Evolutionary conservation across 2,329 filamentous ascomycete species (phyloP).

Genomic region (Diaporthe sp.): DNA sequence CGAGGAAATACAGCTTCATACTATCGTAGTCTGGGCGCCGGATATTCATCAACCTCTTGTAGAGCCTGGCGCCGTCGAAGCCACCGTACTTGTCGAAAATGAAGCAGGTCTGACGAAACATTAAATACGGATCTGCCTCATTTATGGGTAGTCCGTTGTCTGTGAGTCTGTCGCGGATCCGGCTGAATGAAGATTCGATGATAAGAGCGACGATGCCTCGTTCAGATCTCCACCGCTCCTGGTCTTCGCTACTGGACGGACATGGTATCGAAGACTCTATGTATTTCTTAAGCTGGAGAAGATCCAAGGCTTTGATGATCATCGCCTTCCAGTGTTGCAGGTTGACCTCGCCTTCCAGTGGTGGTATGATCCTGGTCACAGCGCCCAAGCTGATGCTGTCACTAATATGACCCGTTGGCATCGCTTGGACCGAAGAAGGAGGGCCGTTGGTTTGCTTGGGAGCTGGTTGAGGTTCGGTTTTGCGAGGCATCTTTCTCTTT

Average conservation of each 20-base stretch:
- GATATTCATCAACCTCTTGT: neutral
- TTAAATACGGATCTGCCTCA: neutral
- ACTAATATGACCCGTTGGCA: neutral
- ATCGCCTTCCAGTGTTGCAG: constrained; percentile 20
- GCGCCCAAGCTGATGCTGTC: constrained; percentile 16
- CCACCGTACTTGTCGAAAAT: constrained; percentile 5
- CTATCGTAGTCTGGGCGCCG: neutral
- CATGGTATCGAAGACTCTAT: constrained; percentile 10
- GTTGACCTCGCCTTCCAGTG: constrained; percentile 3
- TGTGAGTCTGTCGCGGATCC: neutral
- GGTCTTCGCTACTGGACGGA: neutral
- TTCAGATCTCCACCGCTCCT: neutral
- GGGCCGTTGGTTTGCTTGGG: neutral
- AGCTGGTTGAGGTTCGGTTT: neutral
- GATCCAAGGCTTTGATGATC: neutral
- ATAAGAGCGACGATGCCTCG: neutral
- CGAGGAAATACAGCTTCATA: neutral
- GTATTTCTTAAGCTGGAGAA: constrained; percentile 6
- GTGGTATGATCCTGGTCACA: neutral
- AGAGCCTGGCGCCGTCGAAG: neutral
- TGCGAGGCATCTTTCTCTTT: constrained; percentile 7
- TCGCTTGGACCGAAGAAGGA: neutral
- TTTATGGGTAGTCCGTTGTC: neutral
- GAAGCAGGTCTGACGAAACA: neutral
- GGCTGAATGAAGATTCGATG: neutral